A percentile compares a stretch with the other conserved stretches of the same genome.
These are phyloP conservation scores for Mycena galopus DNA, from an alignment of 768 basidiomycete genomes.

Conservation along the genomic window DNA sequence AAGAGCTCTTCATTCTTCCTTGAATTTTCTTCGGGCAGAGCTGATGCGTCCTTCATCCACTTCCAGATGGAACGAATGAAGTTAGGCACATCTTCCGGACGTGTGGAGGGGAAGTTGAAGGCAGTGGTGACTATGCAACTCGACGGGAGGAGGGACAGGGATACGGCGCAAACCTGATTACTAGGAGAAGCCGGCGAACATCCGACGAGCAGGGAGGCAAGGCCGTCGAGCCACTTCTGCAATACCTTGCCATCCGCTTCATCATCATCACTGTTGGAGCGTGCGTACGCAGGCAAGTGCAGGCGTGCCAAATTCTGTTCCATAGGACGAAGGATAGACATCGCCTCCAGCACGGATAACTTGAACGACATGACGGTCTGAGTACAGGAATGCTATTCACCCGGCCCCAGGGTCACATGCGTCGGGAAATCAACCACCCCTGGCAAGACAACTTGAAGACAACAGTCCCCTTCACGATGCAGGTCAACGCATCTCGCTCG, in stretches of 20 bases:
- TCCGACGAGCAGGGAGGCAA: constrained; percentile 20
- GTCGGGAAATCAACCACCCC: too few relatives aligned
- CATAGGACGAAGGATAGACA: constrained; percentile 25
- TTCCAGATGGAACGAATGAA: constrained; percentile 21
- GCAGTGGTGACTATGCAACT: constrained; percentile 18
- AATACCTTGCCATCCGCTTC: constrained; percentile 5
- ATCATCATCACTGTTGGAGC: neutral
- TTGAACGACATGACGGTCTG: constrained; percentile 21
- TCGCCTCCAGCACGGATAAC: constrained; percentile 14
- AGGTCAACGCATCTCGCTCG: too few relatives aligned
- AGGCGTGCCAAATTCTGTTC: constrained; percentile 12
- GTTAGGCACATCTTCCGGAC: constrained; percentile 6
- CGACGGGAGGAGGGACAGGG: constrained; percentile 15
- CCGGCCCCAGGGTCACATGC: too few relatives aligned
- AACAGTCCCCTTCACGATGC: too few relatives aligned
- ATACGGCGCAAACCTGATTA: constrained; percentile 23
- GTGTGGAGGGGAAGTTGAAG: neutral
- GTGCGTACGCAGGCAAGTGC: constrained; percentile 2
- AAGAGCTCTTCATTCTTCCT: constrained; percentile 18
- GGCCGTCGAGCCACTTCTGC: constrained; percentile 19
- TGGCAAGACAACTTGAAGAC: too few relatives aligned
- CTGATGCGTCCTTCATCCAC: constrained; percentile 25
- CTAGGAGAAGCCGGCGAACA: constrained; percentile 3
- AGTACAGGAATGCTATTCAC: too few relatives aligned
- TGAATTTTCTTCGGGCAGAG: constrained; percentile 17